These are phyloP conservation scores for Globisporangium nodosum DNA, from an alignment of 352 stramenopile species.

Conservation along the genomic window DNA sequence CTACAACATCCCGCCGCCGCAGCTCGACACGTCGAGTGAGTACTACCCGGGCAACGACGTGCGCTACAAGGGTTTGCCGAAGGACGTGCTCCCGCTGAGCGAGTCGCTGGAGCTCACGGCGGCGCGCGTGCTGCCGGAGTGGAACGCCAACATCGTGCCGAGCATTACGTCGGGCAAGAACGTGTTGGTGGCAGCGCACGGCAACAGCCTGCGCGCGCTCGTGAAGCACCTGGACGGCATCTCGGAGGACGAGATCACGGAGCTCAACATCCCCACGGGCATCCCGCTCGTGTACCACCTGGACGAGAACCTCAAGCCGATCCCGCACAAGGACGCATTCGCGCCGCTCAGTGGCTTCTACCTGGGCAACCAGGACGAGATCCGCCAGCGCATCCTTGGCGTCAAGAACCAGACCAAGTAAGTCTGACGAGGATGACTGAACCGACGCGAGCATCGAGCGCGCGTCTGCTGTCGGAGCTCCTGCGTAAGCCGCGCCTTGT, in stretches of 20 bases:
- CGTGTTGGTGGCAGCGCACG: slow-evolving; percentile 96
- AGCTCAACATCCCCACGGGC: slow-evolving; percentile 96
- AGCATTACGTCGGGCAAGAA: slow-evolving; percentile 93
- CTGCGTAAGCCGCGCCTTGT: too few species aligned
- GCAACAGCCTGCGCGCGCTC: slow-evolving; percentile 97
- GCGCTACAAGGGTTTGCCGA: slow-evolving; percentile 89
- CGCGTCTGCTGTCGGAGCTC: not conserved
- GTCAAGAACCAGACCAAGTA: slow-evolving; percentile 95
- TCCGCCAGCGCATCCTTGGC: slow-evolving; percentile 94
- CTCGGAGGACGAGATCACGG: slow-evolving; percentile 94
- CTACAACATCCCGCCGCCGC: slow-evolving; percentile 96
- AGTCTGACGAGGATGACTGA: not conserved
- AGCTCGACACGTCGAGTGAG: slow-evolving; percentile 79
- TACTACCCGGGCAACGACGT: slow-evolving; percentile 91
- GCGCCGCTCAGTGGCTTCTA: slow-evolving; percentile 74
- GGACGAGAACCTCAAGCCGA: slow-evolving; percentile 96
- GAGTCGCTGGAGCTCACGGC: slow-evolving; percentile 92
- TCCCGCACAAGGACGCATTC: slow-evolving; percentile 92
- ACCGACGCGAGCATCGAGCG: not conserved
- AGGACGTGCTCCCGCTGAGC: slow-evolving; percentile 89
- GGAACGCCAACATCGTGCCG: slow-evolving; percentile 93
- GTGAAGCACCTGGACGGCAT: slow-evolving; percentile 99
- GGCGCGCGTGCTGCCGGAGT: slow-evolving; percentile 95
- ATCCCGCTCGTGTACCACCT: slow-evolving; percentile 96
- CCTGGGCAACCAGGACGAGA: slow-evolving; percentile 95